Base-by-base conservation (phyloP, 2,329 filamentous ascomycete species). In the Aspergillus eucalypticola region DNA sequence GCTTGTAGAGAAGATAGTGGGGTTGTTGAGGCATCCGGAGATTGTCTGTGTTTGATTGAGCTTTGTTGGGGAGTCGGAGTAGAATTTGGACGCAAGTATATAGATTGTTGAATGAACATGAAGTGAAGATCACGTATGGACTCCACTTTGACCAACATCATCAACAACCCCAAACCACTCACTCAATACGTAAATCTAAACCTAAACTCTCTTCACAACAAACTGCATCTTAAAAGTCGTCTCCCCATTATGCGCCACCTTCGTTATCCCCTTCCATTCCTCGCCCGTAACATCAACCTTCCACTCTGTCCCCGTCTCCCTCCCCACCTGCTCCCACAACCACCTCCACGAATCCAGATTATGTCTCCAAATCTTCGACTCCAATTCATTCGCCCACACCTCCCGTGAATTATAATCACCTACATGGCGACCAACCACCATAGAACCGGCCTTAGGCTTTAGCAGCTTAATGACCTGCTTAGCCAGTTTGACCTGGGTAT, bases 391-490 rank as follows among this genome's bases (percentile, higher is more conserved):
- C 11, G 46, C 21, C 23, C n/a, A 23, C 41, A 41, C 27, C 27
- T 41, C 21, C 7, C 46, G 21, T 2, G 51, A 19, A 19, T 42
- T 29, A 7, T 10, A 39, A 7, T 46, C 23, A 1, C 56, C 60
- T 3, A 62, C 58, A 35, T 59, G 52, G 4, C 54, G 46, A 10
- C 60, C 60, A 8, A 50, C 49, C 17, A 62, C 32, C 11, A 59
- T 15, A 2, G 48, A 49, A 5, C 46, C 60, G 3, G 19, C 23
- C 21, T 48, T 17, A 6, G 29, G 44, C 5, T 23, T n/a, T 29
- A 63, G 11, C 15, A 61, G 11, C 23, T 54, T 29, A 29, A 61
- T 35, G 27, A 63, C 56, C 3, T 53, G 51, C 25, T 59, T 58
- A 2, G 51, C 55, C 11, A 10, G 39, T 11, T 2, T 35, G 5